phyloP scores from a whole-genome alignment of 768 basidiomycete species.

The Lentinula sp. region DNA sequence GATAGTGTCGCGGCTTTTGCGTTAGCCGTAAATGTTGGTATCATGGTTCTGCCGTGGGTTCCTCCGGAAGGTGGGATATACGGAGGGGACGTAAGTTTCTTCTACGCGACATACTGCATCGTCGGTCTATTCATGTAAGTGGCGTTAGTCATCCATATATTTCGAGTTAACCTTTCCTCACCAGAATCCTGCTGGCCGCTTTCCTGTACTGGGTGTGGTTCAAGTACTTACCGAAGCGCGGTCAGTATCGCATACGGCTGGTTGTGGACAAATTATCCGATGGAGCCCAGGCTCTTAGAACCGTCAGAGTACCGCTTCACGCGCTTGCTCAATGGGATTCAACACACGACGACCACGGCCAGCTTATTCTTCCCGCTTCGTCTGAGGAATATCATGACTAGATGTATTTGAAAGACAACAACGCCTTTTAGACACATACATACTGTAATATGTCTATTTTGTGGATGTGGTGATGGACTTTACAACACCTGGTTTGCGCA shows the following conservation, averaged over 20 bases:
- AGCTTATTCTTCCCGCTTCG: neutral
- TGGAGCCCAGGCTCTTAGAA: slow-evolving; percentile 22
- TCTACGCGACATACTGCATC: slow-evolving; percentile 36
- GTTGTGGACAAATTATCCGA: slow-evolving; percentile 35
- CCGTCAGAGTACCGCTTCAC: slow-evolving; percentile 24
- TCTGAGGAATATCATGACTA: neutral
- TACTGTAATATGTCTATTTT: no score
- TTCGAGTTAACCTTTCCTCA: neutral
- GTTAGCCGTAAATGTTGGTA: slow-evolving; percentile 30
- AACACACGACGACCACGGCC: slow-evolving; percentile 22
- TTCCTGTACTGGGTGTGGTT: slow-evolving; percentile 30
- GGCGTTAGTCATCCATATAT: neutral
- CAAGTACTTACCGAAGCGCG: slow-evolving; percentile 32
- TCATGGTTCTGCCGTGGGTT: slow-evolving; percentile 36
- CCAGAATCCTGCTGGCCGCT: slow-evolving; percentile 23
- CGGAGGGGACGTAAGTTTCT: slow-evolving; percentile 35
- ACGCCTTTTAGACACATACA: neutral
- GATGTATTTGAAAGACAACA: neutral
- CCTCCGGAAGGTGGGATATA: slow-evolving; percentile 31
- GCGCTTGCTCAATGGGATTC: slow-evolving; percentile 28
- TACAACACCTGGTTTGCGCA: neutral
- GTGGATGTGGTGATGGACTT: no score
- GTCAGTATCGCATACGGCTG: slow-evolving; percentile 39
- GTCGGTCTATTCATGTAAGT: slow-evolving; percentile 30
- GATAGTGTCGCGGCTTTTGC: slow-evolving; percentile 28